Percentiles rank a stretch among this genome's conserved stretches.
phyloP scores from a whole-genome alignment of 208 protist genomes.

The Spongospora subterranea region DNA sequence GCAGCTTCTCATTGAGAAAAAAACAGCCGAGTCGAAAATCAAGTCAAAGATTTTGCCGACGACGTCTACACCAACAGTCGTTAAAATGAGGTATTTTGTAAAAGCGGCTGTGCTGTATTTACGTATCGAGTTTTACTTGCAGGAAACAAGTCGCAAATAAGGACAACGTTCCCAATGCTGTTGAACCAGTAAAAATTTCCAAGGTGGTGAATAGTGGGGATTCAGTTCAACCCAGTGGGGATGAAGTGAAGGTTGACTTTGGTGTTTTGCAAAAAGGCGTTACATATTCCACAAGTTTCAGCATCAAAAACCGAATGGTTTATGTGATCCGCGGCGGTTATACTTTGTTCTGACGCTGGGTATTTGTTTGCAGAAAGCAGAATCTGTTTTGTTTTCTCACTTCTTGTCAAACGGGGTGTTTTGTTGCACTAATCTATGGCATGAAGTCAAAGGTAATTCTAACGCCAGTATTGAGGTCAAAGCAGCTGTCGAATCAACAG shows the following conservation, averaged over 20 bases:
- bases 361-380: slow-evolving; percentile 19
- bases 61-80: no score
- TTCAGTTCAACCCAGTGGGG: background rate
- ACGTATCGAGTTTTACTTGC: no score
- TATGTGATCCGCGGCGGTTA: background rate
- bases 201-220: no score
- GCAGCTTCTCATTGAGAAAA: background rate
- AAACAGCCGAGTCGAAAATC: background rate
- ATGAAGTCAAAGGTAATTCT: slow-evolving; percentile 9
- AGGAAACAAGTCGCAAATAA: no score
- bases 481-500: background rate
- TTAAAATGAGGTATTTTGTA: no score
- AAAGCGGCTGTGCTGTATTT: no score
- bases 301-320: slow-evolving; percentile 49
- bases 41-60: background rate
- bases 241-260: background rate
- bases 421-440: background rate
- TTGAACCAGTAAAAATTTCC: no score
- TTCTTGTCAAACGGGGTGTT: slow-evolving; percentile 26
- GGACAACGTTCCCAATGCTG: no score
- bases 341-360: background rate
- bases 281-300: background rate
- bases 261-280: background rate
- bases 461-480: background rate
- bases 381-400: slow-evolving; percentile 2